Percentiles rank a stretch among this genome's conserved stretches.
Conservation (phyloP, 1,284 basidiomycete genomes). For the Malassezia restricta region DNA sequence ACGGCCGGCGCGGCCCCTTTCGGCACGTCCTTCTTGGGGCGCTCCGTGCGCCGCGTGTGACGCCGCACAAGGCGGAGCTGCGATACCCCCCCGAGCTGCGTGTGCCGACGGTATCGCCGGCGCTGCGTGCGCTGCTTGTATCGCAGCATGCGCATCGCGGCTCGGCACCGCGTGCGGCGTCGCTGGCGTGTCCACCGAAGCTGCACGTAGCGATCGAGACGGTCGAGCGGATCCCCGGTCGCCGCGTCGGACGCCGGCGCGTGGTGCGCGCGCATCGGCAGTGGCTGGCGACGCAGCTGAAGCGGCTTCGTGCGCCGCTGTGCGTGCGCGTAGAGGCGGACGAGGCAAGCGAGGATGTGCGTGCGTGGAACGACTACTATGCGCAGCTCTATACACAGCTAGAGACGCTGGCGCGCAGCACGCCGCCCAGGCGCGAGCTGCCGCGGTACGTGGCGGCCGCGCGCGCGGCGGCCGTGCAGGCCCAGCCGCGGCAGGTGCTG, state of each 20-base stretch:
- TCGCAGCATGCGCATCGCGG: not conserved
- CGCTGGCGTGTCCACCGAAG: constrained; percentile 12
- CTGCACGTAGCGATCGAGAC: constrained; percentile 5
- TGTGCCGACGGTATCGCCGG: constrained; percentile 1
- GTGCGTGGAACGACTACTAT: not conserved
- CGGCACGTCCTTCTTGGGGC: constrained; percentile 6
- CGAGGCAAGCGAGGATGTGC: not conserved
- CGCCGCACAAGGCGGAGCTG: constrained; percentile 1
- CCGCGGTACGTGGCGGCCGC: not conserved
- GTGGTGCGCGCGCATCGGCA: constrained; percentile 15
- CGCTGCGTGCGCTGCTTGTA: constrained; percentile 6
- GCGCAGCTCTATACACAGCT: not conserved
- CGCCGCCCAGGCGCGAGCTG: not conserved
- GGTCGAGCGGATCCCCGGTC: constrained; percentile 7
- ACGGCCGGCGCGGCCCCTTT: constrained; percentile 12
- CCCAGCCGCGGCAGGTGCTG: not conserved
- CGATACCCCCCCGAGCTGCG: constrained; percentile 6
- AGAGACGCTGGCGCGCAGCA: not conserved
- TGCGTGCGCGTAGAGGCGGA: not conserved
- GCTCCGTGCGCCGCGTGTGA: constrained; percentile 1
- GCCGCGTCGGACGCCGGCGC: constrained; percentile 2
- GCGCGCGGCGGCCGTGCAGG: not conserved
- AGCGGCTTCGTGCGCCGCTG: constrained; percentile 2
- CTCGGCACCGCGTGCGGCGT: not conserved
- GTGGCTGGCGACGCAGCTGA: constrained; percentile 9